Conservation (phyloP, 192 early-diverging fungal species). For the Entomortierella parvispora region DNA sequence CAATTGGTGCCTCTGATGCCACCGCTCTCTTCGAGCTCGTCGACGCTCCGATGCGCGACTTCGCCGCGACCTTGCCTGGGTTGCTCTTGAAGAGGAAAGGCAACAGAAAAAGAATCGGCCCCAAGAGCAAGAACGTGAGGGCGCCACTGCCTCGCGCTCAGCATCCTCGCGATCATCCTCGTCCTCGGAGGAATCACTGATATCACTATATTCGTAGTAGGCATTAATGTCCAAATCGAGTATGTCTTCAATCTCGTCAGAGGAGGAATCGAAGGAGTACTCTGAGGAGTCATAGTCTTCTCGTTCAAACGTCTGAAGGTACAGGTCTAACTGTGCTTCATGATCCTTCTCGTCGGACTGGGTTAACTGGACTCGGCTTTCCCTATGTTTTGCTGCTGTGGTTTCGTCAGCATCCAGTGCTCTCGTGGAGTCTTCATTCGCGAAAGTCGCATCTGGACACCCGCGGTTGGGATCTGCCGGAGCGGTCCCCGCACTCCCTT, state of each 20-base stretch:
- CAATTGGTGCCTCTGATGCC: conserved; percentile 1
- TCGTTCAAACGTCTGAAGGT: conserved; percentile 13
- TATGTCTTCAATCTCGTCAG: conserved; percentile 13
- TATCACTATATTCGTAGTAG: neutral
- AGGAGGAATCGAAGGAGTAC: conserved; percentile 21
- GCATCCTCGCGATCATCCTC: too few species aligned
- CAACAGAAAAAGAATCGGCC: too few species aligned
- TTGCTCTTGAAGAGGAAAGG: neutral
- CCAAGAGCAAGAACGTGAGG: too few species aligned
- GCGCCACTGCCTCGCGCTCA: too few species aligned
- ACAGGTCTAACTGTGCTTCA: neutral
- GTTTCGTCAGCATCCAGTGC: too few species aligned
- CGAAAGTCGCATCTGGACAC: too few species aligned
- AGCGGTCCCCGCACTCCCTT: too few species aligned
- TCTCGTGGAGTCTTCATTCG: too few species aligned
- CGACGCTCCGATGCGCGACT: conserved; percentile 7
- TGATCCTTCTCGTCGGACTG: neutral
- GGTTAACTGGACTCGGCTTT: neutral
- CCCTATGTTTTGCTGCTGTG: neutral
- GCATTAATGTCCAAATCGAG: neutral
- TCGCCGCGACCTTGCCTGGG: neutral
- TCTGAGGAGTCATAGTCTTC: conserved; percentile 46
- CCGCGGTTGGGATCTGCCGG: too few species aligned
- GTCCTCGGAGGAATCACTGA: neutral
- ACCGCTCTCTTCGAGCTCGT: conserved; percentile 19